These are phyloP conservation scores for Tetracladium setigerum DNA, from an alignment of 495 filamentous ascomycete species.

Conservation along the genomic window DNA sequence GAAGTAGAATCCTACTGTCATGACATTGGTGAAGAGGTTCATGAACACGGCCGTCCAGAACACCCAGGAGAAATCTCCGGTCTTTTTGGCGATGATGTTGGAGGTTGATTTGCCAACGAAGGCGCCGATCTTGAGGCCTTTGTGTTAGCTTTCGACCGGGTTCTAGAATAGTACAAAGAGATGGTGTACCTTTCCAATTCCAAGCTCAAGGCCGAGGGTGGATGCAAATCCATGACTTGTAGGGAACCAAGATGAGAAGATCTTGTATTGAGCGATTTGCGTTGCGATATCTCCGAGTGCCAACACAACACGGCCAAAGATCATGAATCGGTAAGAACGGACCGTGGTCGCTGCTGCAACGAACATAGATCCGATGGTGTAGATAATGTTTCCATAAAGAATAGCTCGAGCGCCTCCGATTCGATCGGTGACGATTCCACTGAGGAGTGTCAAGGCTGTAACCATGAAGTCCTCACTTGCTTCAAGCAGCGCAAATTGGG, in stretches of 20 bases:
- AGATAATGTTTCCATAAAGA: constrained; percentile 37
- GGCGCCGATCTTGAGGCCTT: constrained; percentile 18
- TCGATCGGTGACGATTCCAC: constrained; percentile 36
- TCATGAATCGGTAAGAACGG: constrained; percentile 38
- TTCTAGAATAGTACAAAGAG: not conserved
- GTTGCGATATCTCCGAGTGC: constrained; percentile 39
- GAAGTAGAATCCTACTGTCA: constrained; percentile 32
- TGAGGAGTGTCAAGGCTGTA: constrained; percentile 33
- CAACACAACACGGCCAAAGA: constrained; percentile 33
- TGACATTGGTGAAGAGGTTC: constrained; percentile 38
- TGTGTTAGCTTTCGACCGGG: not conserved
- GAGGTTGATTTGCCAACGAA: constrained; percentile 33
- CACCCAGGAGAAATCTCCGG: constrained; percentile 38
- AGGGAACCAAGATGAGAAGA: constrained; percentile 42
- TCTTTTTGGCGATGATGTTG: constrained; percentile 33
- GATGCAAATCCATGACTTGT: constrained; percentile 39
- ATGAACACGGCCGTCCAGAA: constrained; percentile 41
- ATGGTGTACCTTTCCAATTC: constrained; percentile 29
- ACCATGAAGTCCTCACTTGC: constrained; percentile 41
- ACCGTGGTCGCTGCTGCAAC: constrained; percentile 30
- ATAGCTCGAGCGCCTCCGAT: constrained; percentile 35
- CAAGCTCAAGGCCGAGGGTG: constrained; percentile 30
- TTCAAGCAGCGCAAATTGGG: constrained; percentile 35
- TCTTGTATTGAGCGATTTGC: constrained; percentile 40
- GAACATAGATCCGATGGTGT: constrained; percentile 38